Base-by-base conservation (phyloP, 768 basidiomycete genomes). In the Jaapia argillacea region DNA sequence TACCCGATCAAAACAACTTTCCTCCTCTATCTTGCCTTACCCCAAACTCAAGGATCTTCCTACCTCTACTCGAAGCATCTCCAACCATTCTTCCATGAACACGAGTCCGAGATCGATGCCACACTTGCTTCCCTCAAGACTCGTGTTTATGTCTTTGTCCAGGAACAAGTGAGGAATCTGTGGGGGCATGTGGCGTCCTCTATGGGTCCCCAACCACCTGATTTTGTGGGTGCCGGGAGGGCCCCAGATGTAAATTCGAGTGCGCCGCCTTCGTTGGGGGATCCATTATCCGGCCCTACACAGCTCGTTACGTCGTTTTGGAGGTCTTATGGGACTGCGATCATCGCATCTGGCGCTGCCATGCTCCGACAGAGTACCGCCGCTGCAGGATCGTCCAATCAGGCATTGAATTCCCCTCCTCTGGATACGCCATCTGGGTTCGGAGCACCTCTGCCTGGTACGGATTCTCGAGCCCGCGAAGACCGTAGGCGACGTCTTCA, bases 21-120 rank as follows among this genome's bases (percentile, higher is more conserved):
- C 58, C 77, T 96, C 36, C 77, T 94, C 46, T 94, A 90, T 63
- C 79, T 97, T 40, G 85, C 82, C 2, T 77, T 93, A 4, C 92
- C 93, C 0, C 90, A 93, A 57, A 89, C 87, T 0, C 80, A 79
- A 50, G 92, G 93, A 21, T 79, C 92, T 0, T 79, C 89, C 1
- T 87, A 85, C 59, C 67, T 97, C 55, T 97, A 94, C 68, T 69
- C 67, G 33, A 66, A 71, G 10, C 79, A 89, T 49, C 78, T 97
- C 10, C 77, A 80, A 25, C 92, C 93, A 0, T 80, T 89, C 65
- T 85, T 97, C 61, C 72, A 71, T 41, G 66, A 74, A 16, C 86
- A 96, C 56, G 92, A 97, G 61, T 54, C 66, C 1, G 79, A 90
- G 57, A 93, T 97, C 57, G 92, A 97, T 58, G 74, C 75, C 12